These are phyloP conservation scores for Stemphylium vesicarium DNA, from an alignment of 2,329 filamentous ascomycete genomes.

Conservation along the genomic window DNA sequence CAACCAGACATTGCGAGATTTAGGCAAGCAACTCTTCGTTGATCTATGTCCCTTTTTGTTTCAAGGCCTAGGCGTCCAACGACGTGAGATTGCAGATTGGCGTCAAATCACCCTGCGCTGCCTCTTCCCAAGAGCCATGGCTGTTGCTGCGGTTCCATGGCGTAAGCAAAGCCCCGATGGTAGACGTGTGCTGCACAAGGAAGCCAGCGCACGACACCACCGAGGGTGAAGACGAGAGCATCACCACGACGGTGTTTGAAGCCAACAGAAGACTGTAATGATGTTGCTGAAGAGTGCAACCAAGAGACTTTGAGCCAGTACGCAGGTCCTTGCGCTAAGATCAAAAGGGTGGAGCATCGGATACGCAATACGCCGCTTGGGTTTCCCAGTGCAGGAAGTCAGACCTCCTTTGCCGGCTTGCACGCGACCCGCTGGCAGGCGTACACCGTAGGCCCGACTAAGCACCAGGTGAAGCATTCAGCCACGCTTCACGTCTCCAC, in stretches of 20 bases:
- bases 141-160: not conserved
- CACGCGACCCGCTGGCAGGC: constrained; percentile 10
- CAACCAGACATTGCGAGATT: not conserved
- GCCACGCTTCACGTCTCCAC: constrained; percentile 1
- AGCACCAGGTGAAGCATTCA: constrained; percentile 8
- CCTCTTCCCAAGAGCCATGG: not conserved
- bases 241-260: not conserved
- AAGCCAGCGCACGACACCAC: not conserved
- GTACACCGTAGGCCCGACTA: constrained; percentile 4
- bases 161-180: not conserved
- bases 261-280: too few relatives aligned
- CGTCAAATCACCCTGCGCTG: constrained; percentile 4
- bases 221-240: constrained; percentile 1
- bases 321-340: constrained; percentile 3
- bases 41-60: not conserved
- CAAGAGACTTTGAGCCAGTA: too few relatives aligned
- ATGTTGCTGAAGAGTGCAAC: too few relatives aligned
- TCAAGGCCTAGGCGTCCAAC: not conserved
- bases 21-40: constrained; percentile 4
- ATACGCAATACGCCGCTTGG: constrained; percentile 10
- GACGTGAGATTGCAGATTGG: constrained; percentile 2
- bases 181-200: too few relatives aligned
- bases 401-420: constrained; percentile 14
- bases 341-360: constrained; percentile 8
- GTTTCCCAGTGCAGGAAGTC: constrained; percentile 3